Evolutionary conservation across 1,139 yeast species (phyloP), one percentile per base, ranked within the genome.

Genomic region (Yamadazyma dushanensis): DNA sequence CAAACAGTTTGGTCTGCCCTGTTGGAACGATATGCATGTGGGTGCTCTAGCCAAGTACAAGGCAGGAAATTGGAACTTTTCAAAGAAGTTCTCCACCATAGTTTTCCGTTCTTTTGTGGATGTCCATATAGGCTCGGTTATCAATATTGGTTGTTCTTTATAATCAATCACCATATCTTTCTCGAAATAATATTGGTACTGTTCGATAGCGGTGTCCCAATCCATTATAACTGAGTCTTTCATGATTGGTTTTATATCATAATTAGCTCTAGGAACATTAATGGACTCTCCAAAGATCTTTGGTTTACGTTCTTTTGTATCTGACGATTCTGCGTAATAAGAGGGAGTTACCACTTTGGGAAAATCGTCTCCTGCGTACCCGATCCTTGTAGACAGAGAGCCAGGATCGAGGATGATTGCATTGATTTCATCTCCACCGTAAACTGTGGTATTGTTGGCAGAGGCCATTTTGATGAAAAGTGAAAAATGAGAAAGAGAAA

Each of bases 321-420:
- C 47, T 15, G 18, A 19, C 5, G 27, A 17, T 39, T 46, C 37
- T 8, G 66, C 66, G 43, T 63, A 83, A 44, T 57, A 69, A 0
- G 96, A 83, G 2, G 96, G 87, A 5, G 84, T 61, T 25, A 84
- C 79, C 2, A 83, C 66, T 46, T 84, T 80, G 6, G 98, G 98
- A 41, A 80, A 76, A 58, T 92, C 98, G 45, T 89, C 95, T 8
- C 98, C 98, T 4, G 97, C 95, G 58, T 79, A 90, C 2, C 98
- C 98, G 16, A 85, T 78, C 39, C 94, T 78, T 3, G 97, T 88
- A 43, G 78, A 68, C 46, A 72, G 78, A 8, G 96, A 82, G 17
- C 98, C 97, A 0, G 96, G 90, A 57, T 92, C 98, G 23, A 92
- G 70, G 18, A 92, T 95, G 6, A 92, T 71, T 24, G 98, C 96